Base-by-base conservation (phyloP, 495 filamentous ascomycete genomes). In the Tuber indicum region DNA sequence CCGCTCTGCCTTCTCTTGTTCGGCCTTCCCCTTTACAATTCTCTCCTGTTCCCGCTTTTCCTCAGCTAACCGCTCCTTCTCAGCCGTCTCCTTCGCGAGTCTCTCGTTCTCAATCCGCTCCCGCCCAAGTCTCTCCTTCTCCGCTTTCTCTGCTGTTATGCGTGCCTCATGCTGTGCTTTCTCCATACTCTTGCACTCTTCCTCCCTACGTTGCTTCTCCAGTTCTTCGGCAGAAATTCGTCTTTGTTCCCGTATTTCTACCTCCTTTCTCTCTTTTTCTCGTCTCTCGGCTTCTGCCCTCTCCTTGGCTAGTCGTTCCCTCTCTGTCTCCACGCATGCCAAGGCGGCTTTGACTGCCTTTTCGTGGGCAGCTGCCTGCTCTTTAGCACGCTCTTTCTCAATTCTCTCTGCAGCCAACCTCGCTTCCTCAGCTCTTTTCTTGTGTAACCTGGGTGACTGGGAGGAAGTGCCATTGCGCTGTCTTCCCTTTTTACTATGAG, bases 241-340 rank as follows among this genome's bases (percentile, higher is more conserved):
- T 36, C 17, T 36, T 66, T 66, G 58, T 36, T 66, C 26, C 32
- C 76, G 77, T n/a, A 43, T 43, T 70, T 82, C 81, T 14, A 44
- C 70, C 36, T 82, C 80, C 23, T 49, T 42, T 17, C 71, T 72
- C 66, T 75, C n/a, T 26, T 58, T 82, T 23, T 71, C 78, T 39
- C 44, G 62, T 26, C 36, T 49, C 41, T 77, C 72, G 0, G 52
- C 44, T 26, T 80, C 77, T 10, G n/a, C 52, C 32, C 16, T 79
- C 26, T 79, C 74, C 46, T 74, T 75, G 14, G 32, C n/a, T 26
- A 72, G 74, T 36, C 74, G 74, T 36, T 75, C 74, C 23, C 45
- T 49, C 70, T 74, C 72, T 62, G 14, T 10, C 49, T 52, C 47
- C 43, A 72, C 78, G 12, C 47, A 39, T 19, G 46, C 52, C 72